These are phyloP conservation scores for Cystobasidium pallidum DNA, from an alignment of 1,284 basidiomycete genomes.

Conservation along the genomic window DNA sequence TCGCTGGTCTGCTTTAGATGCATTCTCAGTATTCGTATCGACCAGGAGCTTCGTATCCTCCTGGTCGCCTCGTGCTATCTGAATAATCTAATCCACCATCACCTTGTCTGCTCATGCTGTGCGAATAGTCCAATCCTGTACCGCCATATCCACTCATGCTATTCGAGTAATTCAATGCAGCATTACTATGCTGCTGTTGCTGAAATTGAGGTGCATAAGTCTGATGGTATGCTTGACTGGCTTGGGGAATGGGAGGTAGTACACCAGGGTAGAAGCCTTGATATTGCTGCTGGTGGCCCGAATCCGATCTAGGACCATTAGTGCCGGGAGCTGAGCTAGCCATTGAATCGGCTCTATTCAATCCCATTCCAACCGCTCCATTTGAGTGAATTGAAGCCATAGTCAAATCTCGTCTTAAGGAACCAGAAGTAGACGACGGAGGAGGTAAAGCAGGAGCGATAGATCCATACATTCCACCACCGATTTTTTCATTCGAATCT, in stretches of 20 bases:
- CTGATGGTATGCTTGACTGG: constrained; percentile 1
- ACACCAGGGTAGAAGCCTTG: constrained; percentile 24
- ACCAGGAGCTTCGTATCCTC: too few relatives aligned
- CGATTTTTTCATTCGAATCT: constrained; percentile 21
- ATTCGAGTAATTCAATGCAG: constrained; percentile 12
- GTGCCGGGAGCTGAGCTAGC: background rate
- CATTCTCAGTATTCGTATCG: too few relatives aligned
- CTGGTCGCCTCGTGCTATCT: background rate
- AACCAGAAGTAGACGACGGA: constrained; percentile 11
- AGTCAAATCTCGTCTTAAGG: constrained; percentile 8
- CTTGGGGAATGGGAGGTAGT: background rate
- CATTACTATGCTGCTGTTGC: background rate
- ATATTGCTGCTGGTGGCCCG: constrained; percentile 10
- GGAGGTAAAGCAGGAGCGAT: constrained; percentile 24
- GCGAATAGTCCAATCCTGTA: background rate
- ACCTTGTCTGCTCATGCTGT: constrained; percentile 7
- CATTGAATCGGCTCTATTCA: constrained; percentile 23
- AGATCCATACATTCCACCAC: constrained; percentile 20
- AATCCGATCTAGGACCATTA: constrained; percentile 14
- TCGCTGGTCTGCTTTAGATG: too few relatives aligned
- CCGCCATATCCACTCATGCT: constrained; percentile 6
- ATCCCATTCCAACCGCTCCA: constrained; percentile 1
- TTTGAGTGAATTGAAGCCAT: background rate
- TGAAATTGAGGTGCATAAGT: constrained; percentile 20
- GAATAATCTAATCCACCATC: background rate